These are phyloP conservation scores for Hygrocybe punicea DNA, from an alignment of 768 basidiomycete genomes.

Conservation along the genomic window DNA sequence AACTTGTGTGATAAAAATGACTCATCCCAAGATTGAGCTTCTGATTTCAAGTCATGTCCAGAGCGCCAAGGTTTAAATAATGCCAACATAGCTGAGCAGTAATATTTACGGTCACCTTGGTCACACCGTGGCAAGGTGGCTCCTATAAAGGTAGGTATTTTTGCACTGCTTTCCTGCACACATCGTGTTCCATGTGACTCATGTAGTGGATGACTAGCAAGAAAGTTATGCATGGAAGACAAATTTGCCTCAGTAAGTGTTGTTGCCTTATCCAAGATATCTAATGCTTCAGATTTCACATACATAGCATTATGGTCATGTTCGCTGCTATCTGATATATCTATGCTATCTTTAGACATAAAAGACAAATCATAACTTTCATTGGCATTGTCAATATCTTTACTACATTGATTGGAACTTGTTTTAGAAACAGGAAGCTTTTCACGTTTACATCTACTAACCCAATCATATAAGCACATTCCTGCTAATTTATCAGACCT, in stretches of 20 bases:
- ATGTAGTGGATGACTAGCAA: slow-evolving; percentile 8
- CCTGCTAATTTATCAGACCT: slow-evolving; percentile 18
- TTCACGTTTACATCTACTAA: slow-evolving; percentile 13
- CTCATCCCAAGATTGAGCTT: slow-evolving; percentile 23
- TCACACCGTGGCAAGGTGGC: slow-evolving; percentile 30
- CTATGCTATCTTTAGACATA: too few species aligned
- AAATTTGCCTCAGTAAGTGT: slow-evolving; percentile 3
- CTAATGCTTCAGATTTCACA: neutral
- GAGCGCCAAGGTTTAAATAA: slow-evolving; percentile 32
- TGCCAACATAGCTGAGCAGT: slow-evolving; percentile 31
- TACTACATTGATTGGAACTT: neutral
- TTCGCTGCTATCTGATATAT: too few species aligned
- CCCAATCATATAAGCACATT: slow-evolving; percentile 30
- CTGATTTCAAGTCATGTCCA: slow-evolving; percentile 22
- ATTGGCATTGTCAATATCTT: neutral
- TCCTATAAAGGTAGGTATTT: slow-evolving; percentile 31
- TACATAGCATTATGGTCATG: neutral
- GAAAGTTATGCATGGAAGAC: slow-evolving; percentile 22
- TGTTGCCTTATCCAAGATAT: neutral
- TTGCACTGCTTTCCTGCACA: neutral
- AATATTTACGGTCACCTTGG: slow-evolving; percentile 29
- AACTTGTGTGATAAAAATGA: slow-evolving; percentile 21
- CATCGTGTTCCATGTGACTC: neutral
- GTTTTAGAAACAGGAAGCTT: slow-evolving; percentile 6
- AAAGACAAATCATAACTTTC: slow-evolving; percentile 21